Percentiles rank a stretch among this genome's conserved stretches.
These are phyloP conservation scores for Coniochaeta prunicola DNA, from an alignment of 2,329 filamentous ascomycete species.

Conservation along the genomic window DNA sequence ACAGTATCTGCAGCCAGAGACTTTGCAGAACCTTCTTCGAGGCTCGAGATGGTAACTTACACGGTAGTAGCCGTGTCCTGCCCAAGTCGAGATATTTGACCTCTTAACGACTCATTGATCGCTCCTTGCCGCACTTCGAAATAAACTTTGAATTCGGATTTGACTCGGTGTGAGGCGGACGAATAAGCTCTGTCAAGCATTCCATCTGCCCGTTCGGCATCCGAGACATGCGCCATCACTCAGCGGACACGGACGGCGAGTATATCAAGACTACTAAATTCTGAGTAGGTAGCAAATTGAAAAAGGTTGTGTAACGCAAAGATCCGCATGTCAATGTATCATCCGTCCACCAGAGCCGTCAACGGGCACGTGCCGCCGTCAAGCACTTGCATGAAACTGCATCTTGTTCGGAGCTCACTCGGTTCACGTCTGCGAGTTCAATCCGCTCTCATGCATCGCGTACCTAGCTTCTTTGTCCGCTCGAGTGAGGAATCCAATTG, in stretches of 20 bases:
- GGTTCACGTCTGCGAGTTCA: background rate
- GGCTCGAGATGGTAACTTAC: background rate
- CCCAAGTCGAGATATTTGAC: background rate
- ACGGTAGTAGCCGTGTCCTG: background rate
- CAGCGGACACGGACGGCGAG: background rate
- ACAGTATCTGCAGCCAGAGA: background rate
- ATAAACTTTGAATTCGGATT: background rate
- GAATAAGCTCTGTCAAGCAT: background rate
- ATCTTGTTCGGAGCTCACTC: background rate
- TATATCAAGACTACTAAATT: no score
- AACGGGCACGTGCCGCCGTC: background rate
- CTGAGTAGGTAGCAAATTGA: no score
- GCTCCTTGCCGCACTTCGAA: background rate
- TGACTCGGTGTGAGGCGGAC: background rate
- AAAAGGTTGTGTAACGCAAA: background rate
- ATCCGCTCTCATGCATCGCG: background rate
- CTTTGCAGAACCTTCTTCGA: background rate
- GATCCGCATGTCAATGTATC: background rate
- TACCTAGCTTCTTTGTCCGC: no score
- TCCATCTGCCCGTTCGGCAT: background rate
- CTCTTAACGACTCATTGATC: background rate
- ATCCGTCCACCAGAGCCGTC: background rate
- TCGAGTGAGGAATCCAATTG: no score
- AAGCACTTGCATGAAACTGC: background rate
- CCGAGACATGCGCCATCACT: background rate